Conservation (phyloP, 495 filamentous ascomycete species). For the Neurospora terricola region DNA sequence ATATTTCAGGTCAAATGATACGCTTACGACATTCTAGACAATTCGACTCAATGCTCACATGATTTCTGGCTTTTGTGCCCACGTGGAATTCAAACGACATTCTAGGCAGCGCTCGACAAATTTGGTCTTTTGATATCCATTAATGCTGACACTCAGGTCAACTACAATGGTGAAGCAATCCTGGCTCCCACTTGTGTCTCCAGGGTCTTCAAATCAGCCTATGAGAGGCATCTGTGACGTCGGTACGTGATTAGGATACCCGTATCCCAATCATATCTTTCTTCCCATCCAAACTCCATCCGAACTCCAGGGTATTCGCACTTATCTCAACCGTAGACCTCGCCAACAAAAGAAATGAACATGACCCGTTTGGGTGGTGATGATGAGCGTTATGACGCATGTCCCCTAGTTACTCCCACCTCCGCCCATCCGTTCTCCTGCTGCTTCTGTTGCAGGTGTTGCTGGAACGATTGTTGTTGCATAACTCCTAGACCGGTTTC, state of each 20-base stretch:
- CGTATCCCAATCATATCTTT: not conserved
- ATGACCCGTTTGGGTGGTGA: not conserved
- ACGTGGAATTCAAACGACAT: not conserved
- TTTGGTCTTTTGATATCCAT: not conserved
- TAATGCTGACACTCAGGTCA: not conserved
- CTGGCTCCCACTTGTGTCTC: not conserved
- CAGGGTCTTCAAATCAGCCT: not conserved
- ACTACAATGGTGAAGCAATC: not conserved
- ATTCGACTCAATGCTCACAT: not conserved
- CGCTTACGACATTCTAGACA: not conserved
- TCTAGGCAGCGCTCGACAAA: not conserved
- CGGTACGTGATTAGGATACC: not conserved
- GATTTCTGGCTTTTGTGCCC: not conserved
- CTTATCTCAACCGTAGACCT: not conserved
- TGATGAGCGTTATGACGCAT: not conserved
- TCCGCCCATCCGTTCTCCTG: not conserved
- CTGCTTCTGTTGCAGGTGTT: not conserved
- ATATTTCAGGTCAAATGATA: not conserved
- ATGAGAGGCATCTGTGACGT: not conserved
- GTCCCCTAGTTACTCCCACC: not conserved
- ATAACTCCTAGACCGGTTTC: constrained; percentile 1
- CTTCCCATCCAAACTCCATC: not conserved
- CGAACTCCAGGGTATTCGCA: not conserved
- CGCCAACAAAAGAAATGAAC: not conserved
- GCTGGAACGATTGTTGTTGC: not conserved